phyloP scores from a whole-genome alignment of 768 basidiomycete genomes.

The Amanita thiersii region DNA sequence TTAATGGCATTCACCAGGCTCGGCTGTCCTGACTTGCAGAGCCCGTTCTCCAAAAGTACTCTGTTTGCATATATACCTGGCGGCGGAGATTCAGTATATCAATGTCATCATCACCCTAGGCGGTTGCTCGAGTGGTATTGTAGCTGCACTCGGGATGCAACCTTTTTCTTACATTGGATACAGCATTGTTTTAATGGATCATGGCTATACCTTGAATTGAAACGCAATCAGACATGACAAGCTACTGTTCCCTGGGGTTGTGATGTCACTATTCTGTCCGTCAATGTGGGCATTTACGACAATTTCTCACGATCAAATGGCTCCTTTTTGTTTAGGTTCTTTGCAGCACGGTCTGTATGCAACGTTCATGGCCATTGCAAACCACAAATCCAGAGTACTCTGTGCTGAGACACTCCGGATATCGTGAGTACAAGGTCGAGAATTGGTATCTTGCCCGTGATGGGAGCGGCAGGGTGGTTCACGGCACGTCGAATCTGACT shows the following conservation, averaged over 20 bases:
- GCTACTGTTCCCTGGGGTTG: background rate
- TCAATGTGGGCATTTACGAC: constrained; percentile 6
- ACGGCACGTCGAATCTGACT: constrained; percentile 20
- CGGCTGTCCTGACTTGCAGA: too few species aligned
- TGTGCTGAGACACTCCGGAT: constrained; percentile 35
- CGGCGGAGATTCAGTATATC: too few species aligned
- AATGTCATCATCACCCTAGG: too few species aligned
- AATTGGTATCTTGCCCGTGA: constrained; percentile 38
- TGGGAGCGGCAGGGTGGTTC: constrained; percentile 26
- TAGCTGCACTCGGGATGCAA: too few species aligned
- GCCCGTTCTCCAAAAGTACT: too few species aligned
- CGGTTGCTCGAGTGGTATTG: too few species aligned
- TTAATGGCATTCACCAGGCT: too few species aligned
- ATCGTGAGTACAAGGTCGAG: constrained; percentile 54
- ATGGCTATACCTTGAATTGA: too few species aligned
- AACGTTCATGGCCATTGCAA: constrained; percentile 20
- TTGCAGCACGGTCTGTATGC: constrained; percentile 11
- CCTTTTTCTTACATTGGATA: too few species aligned
- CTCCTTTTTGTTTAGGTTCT: background rate
- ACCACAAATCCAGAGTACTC: constrained; percentile 42
- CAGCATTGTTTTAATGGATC: too few species aligned
- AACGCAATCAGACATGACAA: too few species aligned
- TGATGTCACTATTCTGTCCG: constrained; percentile 3
- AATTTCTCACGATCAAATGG: background rate
- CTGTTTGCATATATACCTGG: too few species aligned